Base-by-base conservation (phyloP, 1,139 yeast species). In the Tardiomyces depauwii region DNA sequence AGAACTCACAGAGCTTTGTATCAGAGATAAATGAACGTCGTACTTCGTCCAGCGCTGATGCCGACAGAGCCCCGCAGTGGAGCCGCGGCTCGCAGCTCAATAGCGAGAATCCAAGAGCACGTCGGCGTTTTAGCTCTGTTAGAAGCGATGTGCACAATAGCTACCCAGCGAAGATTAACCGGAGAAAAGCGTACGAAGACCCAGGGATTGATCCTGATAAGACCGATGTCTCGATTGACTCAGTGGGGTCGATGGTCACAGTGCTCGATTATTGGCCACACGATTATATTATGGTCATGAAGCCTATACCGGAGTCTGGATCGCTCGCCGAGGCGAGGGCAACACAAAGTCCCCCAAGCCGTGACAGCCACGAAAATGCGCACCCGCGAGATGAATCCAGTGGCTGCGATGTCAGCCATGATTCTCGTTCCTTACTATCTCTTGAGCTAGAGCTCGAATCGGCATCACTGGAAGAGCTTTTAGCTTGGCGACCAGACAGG, bases 161-260 rank as follows among this genome's bases (percentile, higher is more conserved):
- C 4, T 30, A 30, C 36, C n/a, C 16, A 5, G 5, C 36, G 16
- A 30, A 53, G 71, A 50, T 32, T 54, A 54, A 70, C 74, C 7
- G 72, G 69, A 18, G 72, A 76, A 30, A 30, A 30, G 10, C 36
- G 11, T 30, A 12, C n/a, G 36, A 30, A 75, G 81, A 76, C 53
- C 80, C 81, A 0, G 80, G 81, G 14, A 67, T 75, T 21, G 73
- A 76, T 53, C 64, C 74, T 30, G 57, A 67, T 5, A 71, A 73
- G 1, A 74, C 77, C 1, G 70, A 65, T 30, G 78, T 76, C 6
- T 65, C 72, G 11, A 55, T 75, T n/a, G 65, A 67, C 16, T 67
- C 77, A 1, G 64, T 69, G 5, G 77, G 77, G 0, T 72, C 77
- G 1, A 64, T 69, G 1, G 64, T 73, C 11, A 72, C 76, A 1